These are phyloP conservation scores for Gossypium australe DNA, from an alignment of 345 rosid species.

Conservation along the genomic window DNA sequence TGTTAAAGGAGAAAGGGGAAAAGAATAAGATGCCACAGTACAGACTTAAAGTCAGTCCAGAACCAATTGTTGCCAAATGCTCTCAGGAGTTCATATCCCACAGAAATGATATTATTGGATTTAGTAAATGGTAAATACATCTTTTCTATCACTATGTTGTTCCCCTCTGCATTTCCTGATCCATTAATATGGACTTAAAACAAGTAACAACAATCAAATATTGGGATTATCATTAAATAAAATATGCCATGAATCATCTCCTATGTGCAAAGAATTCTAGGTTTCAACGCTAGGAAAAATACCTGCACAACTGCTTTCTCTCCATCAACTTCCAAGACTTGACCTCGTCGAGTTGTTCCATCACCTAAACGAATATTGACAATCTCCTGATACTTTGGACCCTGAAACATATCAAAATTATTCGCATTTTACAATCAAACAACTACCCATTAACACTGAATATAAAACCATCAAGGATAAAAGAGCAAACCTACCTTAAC, in stretches of 20 bases:
- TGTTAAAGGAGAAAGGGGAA: constrained; percentile 21
- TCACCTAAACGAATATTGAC: constrained; percentile 91
- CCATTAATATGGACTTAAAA: background rate
- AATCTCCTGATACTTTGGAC: constrained; percentile 95
- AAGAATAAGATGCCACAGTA: constrained; percentile 1
- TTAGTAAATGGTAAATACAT: background rate
- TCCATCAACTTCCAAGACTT: constrained; percentile 96
- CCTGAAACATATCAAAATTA: constrained; percentile 34
- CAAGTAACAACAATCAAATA: background rate
- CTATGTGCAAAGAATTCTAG: background rate
- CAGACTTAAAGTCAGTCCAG: background rate
- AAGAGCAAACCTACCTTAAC: constrained; percentile 55
- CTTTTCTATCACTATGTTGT: background rate
- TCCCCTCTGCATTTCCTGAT: background rate
- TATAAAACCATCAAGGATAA: background rate
- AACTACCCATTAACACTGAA: background rate
- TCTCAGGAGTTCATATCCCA: background rate
- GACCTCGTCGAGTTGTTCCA: constrained; percentile 93
- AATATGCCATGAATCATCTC: background rate
- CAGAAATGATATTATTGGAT: background rate
- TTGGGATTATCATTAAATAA: background rate
- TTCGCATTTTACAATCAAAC: background rate
- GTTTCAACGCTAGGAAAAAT: background rate
- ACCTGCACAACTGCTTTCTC: constrained; percentile 99
- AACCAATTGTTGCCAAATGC: background rate